Evolutionary conservation across 306 rosid genomes (phyloP), one percentile per base, ranked within the genome.

Genomic region (Acmispon strigosus): DNA sequence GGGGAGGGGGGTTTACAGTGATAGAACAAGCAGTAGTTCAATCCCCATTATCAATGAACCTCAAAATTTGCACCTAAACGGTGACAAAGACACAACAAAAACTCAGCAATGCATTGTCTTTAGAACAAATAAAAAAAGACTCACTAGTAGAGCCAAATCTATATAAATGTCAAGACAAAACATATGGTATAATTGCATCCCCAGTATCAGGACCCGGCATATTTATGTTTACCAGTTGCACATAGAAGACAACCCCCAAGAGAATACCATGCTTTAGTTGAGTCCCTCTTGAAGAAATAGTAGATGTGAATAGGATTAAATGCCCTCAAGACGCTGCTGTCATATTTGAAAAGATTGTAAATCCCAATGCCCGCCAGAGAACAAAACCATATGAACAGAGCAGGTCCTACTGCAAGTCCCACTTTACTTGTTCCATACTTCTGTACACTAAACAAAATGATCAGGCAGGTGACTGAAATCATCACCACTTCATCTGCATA

Each of bases 241-340:
- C 97, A 90, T 66, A 90, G 88, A 74, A 94, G 87, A 84, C 98
- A 94, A 34, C 98, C 98, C 77, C 96, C 98, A 63, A 94, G 97
- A 84, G 95, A 70, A 79, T 87, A 94, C 96, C 97, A 94, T 15
- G 97, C 97, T 76, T 89, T 94, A 61, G 85, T 87, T 60, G 98
- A 87, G 87, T 94, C 87, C 88, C 98, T 89, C 86, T 94, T 59
- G 83, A 94, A 94, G 83, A 90, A 90, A 81, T 89, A 90, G 70
- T 89, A 90, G 11, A 94, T 89, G 75, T 94, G 89, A 70, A 89
- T 72, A 32, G 98, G 98, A 84, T 94, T 90, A 65, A 94, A 94
- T 82, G 98, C 96, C 88, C 54, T 87, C 61, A 86, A 79, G 75
- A 94, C 97, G 65, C 76, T 77, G 51, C 62, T 70, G 82, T 90